A percentile compares a stretch with the other conserved stretches of the same genome.
phyloP scores from a whole-genome alignment of 108 stramenopile species.

The Fistulifera solaris region DNA sequence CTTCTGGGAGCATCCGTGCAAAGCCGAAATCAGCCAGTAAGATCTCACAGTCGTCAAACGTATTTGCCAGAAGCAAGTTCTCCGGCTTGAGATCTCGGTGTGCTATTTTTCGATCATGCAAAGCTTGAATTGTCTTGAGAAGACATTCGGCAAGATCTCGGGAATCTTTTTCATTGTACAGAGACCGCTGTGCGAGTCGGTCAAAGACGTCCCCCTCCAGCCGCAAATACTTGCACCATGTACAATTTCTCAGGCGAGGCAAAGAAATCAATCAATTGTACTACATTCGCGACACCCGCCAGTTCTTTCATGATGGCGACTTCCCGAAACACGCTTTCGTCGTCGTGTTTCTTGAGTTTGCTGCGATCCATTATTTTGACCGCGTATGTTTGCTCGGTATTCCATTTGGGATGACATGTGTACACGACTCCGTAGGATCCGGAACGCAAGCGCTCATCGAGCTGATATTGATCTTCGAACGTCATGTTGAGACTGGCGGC shows the following conservation, averaged over 20 bases:
- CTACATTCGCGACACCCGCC: conserved; percentile 40
- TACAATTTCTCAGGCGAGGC: conserved; percentile 47
- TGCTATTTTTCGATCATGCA: conserved; percentile 73
- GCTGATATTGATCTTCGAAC: conserved; percentile 43
- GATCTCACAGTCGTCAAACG: conserved; percentile 43
- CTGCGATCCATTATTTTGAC: conserved; percentile 34
- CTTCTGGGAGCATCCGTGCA: conserved; percentile 48
- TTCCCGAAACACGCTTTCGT: conserved; percentile 48
- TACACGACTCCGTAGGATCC: conserved; percentile 65
- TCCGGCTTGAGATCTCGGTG: conserved; percentile 91
- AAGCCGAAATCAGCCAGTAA: conserved; percentile 94
- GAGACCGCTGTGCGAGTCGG: conserved; percentile 54
- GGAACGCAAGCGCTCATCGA: conserved; percentile 40
- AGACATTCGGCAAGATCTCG: conserved; percentile 55
- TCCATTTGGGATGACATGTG: conserved; percentile 28
- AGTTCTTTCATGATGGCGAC: conserved; percentile 41
- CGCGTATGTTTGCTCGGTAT: conserved; percentile 9
- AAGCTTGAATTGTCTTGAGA: conserved; percentile 55
- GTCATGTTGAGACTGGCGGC: background rate
- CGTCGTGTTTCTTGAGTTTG: conserved; percentile 31
- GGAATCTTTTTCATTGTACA: conserved; percentile 83
- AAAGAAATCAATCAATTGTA: conserved; percentile 75
- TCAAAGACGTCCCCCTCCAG: conserved; percentile 93
- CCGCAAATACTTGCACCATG: conserved; percentile 71
- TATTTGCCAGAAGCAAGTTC: conserved; percentile 59